These are phyloP conservation scores for Cladosporium sphaerospermum DNA, from an alignment of 2,329 filamentous ascomycete species.

Conservation along the genomic window DNA sequence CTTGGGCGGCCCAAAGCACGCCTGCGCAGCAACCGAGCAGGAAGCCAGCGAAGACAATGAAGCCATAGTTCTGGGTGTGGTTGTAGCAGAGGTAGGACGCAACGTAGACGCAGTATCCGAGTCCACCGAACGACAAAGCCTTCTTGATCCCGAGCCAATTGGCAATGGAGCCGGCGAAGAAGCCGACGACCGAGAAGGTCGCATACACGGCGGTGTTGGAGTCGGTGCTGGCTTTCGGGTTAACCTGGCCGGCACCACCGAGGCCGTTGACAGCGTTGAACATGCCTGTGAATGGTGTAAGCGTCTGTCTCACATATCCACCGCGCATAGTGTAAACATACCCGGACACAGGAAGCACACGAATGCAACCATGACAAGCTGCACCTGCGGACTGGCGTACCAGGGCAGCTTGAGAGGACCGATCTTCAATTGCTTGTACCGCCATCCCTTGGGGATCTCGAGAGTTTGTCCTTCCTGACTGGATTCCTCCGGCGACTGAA, in stretches of 20 bases:
- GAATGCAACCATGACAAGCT: conserved; percentile 45
- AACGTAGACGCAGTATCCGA: conserved; percentile 72
- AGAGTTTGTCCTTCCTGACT: conserved; percentile 16
- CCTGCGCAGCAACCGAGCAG: conserved; percentile 73
- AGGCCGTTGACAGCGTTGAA: conserved; percentile 48
- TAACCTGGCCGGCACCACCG: conserved; percentile 44
- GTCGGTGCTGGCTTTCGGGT: conserved; percentile 50
- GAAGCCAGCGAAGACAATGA: conserved; percentile 69
- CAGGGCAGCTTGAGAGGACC: conserved; percentile 39
- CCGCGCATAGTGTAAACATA: conserved; percentile 14
- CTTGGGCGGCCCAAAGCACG: conserved; percentile 75
- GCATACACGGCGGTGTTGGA: conserved; percentile 67
- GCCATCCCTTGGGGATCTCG: conserved; percentile 40
- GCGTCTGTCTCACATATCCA: conserved; percentile 7
- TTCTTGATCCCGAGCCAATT: conserved; percentile 67
- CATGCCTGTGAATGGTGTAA: conserved; percentile 32
- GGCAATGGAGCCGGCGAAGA: conserved; percentile 65
- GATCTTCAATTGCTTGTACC: conserved; percentile 39
- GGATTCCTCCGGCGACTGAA: conserved; percentile 12
- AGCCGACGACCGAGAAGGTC: conserved; percentile 61
- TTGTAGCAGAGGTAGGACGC: conserved; percentile 65
- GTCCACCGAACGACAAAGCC: conserved; percentile 64
- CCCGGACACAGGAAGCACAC: conserved; percentile 50
- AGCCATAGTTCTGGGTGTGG: conserved; percentile 61
- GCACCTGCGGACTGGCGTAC: conserved; percentile 45